Conservation (phyloP, 225 moss, liverwort and hornwort genomes). For the Anthoceros angustus region DNA sequence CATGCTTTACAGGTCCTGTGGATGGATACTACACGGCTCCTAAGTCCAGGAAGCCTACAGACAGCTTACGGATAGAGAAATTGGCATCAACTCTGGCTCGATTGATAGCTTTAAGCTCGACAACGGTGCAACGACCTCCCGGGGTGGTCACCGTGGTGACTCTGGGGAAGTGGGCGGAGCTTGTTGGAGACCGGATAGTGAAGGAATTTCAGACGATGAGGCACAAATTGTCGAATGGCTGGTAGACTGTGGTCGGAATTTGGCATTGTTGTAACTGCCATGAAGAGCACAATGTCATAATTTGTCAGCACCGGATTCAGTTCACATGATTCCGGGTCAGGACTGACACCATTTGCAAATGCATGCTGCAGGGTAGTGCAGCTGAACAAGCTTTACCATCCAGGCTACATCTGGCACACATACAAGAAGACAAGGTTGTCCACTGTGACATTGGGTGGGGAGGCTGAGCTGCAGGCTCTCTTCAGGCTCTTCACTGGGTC, state of each 20-base stretch:
- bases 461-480: neutral
- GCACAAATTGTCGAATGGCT: neutral
- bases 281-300: no score
- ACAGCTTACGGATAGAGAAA: neutral
- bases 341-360: neutral
- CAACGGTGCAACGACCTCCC: neutral
- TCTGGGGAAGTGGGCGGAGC: conserved; percentile 1
- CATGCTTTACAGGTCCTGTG: neutral
- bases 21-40: neutral
- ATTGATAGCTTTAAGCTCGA: neutral
- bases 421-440: neutral
- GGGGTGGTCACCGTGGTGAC: neutral
- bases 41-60: neutral
- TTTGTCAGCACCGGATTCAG: neutral
- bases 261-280: neutral
- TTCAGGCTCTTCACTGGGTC: neutral
- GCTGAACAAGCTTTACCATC: neutral
- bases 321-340: neutral
- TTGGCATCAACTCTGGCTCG: neutral
- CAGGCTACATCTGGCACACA: neutral
- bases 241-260: neutral
- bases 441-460: neutral
- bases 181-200: neutral
- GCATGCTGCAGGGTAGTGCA: neutral
- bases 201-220: neutral